phyloP scores from a whole-genome alignment of 2,329 filamentous ascomycete genomes.

The Pezicula rhizophila region DNA sequence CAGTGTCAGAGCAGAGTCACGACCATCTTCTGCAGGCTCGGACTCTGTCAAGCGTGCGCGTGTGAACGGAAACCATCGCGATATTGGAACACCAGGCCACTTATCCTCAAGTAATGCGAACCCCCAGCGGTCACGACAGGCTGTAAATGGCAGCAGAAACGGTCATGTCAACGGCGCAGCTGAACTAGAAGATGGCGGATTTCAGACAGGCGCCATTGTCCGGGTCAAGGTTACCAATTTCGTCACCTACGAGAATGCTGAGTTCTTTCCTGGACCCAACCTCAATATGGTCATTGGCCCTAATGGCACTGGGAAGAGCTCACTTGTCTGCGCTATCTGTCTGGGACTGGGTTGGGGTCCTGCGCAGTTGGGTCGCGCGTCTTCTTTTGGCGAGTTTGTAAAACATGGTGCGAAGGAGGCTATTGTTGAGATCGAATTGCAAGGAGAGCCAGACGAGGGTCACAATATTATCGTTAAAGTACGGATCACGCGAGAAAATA shows the following conservation, averaged over 20 bases:
- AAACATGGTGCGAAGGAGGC: slow-evolving; percentile 79
- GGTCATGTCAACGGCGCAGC: slow-evolving; percentile 5
- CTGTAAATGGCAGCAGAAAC: not conserved
- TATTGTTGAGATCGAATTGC: slow-evolving; percentile 84
- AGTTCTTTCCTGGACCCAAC: slow-evolving; percentile 85
- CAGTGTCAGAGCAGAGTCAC: slow-evolving; percentile 8
- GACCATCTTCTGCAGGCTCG: slow-evolving; percentile 4
- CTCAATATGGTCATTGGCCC: slow-evolving; percentile 98
- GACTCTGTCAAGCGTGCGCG: slow-evolving; percentile 21
- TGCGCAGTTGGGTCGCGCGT: slow-evolving; percentile 77
- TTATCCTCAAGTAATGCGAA: slow-evolving; percentile 1
- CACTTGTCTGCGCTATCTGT: slow-evolving; percentile 93
- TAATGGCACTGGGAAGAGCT: slow-evolving; percentile 98
- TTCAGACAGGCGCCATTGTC: slow-evolving; percentile 72
- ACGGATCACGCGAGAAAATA: slow-evolving; percentile 75
- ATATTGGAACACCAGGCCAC: not conserved
- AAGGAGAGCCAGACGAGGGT: slow-evolving; percentile 51
- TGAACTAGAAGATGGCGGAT: slow-evolving; percentile 10
- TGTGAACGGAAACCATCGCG: slow-evolving; percentile 11
- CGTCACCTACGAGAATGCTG: slow-evolving; percentile 88
- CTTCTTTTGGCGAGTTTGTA: slow-evolving; percentile 81
- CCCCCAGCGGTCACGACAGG: not conserved
- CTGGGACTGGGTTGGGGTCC: slow-evolving; percentile 82
- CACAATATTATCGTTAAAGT: slow-evolving; percentile 70
- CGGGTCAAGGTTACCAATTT: slow-evolving; percentile 83